phyloP scores from a whole-genome alignment of 2,329 filamentous ascomycete species.

The Pseudogymnoascus sp. region DNA sequence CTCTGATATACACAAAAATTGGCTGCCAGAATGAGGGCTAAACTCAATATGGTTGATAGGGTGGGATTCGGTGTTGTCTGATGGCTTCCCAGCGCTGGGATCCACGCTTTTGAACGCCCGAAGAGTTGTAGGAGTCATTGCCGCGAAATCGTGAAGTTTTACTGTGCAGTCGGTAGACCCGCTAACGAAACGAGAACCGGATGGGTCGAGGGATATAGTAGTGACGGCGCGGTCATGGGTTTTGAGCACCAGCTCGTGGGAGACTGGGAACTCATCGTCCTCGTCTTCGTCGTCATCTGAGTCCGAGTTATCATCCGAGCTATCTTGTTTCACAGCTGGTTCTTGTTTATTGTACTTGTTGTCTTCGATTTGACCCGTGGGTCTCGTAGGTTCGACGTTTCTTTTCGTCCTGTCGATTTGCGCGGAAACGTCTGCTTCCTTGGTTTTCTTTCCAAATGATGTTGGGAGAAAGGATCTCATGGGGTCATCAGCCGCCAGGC shows the following conservation, averaged over 20 bases:
- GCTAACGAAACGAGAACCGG: slow-evolving; percentile 78
- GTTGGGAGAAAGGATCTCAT: slow-evolving; percentile 71
- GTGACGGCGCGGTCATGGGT: slow-evolving; percentile 87
- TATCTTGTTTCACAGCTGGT: slow-evolving; percentile 30
- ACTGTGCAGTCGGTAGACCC: slow-evolving; percentile 84
- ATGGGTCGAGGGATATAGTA: slow-evolving; percentile 72
- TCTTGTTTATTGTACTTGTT: slow-evolving; percentile 23
- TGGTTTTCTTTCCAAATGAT: slow-evolving; percentile 76
- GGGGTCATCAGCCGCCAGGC: slow-evolving; percentile 55
- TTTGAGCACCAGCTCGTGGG: slow-evolving; percentile 86
- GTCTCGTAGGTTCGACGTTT: slow-evolving; percentile 31
- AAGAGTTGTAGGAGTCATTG: slow-evolving; percentile 90
- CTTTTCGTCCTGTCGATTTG: slow-evolving; percentile 77
- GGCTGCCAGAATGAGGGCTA: slow-evolving; percentile 69
- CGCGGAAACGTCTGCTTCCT: slow-evolving; percentile 63
- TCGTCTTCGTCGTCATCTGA: slow-evolving; percentile 50
- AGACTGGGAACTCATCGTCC: slow-evolving; percentile 82
- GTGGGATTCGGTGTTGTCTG: slow-evolving; percentile 70
- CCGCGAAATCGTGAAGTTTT: slow-evolving; percentile 90
- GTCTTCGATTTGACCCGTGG: slow-evolving; percentile 23
- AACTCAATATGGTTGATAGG: slow-evolving; percentile 81
- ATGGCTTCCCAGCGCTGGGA: slow-evolving; percentile 67
- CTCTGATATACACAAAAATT: slow-evolving; percentile 79
- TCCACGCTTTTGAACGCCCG: slow-evolving; percentile 90
- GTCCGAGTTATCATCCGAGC: slow-evolving; percentile 33